These are phyloP conservation scores for Erodium trifolium DNA, from an alignment of 441 rosid genomes.

Conservation along the genomic window DNA sequence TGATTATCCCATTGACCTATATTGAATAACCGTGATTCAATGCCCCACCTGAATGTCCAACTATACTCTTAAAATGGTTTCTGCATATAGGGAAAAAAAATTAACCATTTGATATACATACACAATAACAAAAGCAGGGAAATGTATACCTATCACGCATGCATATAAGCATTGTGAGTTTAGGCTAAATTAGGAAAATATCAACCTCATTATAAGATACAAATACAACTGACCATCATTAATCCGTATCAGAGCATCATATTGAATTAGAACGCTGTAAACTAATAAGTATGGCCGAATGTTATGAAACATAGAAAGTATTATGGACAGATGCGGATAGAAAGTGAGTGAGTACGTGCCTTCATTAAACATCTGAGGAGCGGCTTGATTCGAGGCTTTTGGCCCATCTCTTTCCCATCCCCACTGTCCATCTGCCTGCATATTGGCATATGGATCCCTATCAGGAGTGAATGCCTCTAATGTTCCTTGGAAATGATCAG, in stretches of 20 bases:
- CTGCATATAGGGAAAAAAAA: too few relatives aligned
- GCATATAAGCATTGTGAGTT: too few relatives aligned
- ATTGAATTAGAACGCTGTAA: background rate
- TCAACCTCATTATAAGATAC: background rate
- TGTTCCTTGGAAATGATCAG: slow-evolving; percentile 59
- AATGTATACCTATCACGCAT: too few relatives aligned
- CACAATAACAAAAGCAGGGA: too few relatives aligned
- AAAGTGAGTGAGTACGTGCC: slow-evolving; percentile 28
- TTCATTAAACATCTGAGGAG: slow-evolving; percentile 46
- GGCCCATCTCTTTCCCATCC: slow-evolving; percentile 75
- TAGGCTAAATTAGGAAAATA: background rate
- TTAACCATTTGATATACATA: too few relatives aligned
- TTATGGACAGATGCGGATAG: background rate
- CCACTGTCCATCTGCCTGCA: slow-evolving; percentile 55
- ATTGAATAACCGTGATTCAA: too few relatives aligned
- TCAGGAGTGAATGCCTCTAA: slow-evolving; percentile 89
- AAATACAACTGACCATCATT: background rate
- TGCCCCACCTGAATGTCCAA: too few relatives aligned
- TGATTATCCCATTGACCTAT: too few relatives aligned
- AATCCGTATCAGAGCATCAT: background rate
- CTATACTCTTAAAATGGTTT: too few relatives aligned
- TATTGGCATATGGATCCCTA: slow-evolving; percentile 46
- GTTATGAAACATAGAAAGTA: background rate
- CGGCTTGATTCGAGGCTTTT: slow-evolving; percentile 41
- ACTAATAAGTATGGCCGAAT: background rate